A percentile compares a stretch with the other conserved stretches of the same genome.
Conservation (phyloP, 495 filamentous ascomycete genomes). For the Penicillium egyptiacum region DNA sequence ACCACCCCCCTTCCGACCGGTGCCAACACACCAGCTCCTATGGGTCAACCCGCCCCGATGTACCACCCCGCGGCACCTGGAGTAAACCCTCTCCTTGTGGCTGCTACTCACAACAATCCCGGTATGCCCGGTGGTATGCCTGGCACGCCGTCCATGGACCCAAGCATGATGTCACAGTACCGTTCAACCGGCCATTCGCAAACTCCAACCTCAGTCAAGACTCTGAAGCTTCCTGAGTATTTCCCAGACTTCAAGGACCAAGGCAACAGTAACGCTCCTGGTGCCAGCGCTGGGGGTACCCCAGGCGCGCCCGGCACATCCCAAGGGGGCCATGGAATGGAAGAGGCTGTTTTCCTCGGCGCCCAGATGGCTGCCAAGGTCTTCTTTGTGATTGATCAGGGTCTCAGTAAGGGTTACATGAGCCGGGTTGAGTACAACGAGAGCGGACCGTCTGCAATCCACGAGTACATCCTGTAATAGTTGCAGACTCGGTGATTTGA, state of each 20-base stretch:
- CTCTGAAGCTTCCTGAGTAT: constrained; percentile 77
- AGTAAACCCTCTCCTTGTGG: constrained; percentile 89
- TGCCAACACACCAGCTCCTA: constrained; percentile 81
- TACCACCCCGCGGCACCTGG: constrained; percentile 53
- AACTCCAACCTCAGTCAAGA: constrained; percentile 83
- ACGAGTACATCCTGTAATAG: constrained; percentile 47
- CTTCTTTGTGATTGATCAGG: constrained; percentile 71
- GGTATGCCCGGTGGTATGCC: constrained; percentile 31
- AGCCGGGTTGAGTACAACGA: constrained; percentile 76
- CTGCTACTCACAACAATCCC: constrained; percentile 76
- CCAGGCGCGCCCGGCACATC: constrained; percentile 21
- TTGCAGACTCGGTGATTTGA: background rate
- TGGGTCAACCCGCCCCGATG: constrained; percentile 48
- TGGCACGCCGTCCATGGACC: constrained; percentile 43
- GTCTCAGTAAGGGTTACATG: constrained; percentile 69
- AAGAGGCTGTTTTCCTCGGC: constrained; percentile 79
- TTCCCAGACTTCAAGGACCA: constrained; percentile 92
- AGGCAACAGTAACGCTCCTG: constrained; percentile 48
- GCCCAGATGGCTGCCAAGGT: constrained; percentile 76
- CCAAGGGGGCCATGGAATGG: constrained; percentile 45
- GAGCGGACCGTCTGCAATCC: constrained; percentile 68
- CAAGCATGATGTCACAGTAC: constrained; percentile 33
- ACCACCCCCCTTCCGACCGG: constrained; percentile 88
- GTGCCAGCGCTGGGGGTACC: constrained; percentile 22
- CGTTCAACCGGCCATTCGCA: constrained; percentile 80